Conservation (phyloP, 306 rosid genomes). For the Lathyrus tuberosus region DNA sequence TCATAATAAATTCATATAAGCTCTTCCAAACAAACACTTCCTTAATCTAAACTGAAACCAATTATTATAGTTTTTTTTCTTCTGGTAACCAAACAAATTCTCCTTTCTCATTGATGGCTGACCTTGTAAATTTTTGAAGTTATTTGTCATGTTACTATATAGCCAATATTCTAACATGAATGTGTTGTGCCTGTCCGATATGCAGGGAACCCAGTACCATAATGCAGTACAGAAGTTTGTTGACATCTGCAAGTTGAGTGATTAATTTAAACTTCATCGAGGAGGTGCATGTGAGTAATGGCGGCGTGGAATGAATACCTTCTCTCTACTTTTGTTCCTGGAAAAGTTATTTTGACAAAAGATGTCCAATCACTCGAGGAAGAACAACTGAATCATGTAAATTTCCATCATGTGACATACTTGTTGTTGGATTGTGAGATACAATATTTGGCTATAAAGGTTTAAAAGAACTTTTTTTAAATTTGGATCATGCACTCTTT, state of each 20-base stretch:
- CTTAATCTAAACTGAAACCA: background rate
- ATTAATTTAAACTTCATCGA: constrained; percentile 42
- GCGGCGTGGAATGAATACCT: constrained; percentile 3
- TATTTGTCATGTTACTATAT: background rate
- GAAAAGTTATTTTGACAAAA: too few relatives aligned
- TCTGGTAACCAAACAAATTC: too few relatives aligned
- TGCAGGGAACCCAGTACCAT: constrained; percentile 80
- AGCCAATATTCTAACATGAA: constrained; percentile 31
- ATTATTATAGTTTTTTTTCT: background rate
- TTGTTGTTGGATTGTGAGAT: too few relatives aligned
- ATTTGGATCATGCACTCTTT: too few relatives aligned
- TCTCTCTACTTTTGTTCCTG: background rate
- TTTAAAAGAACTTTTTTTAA: too few relatives aligned
- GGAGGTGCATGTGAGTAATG: constrained; percentile 26
- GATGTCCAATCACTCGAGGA: too few relatives aligned
- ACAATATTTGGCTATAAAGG: too few relatives aligned
- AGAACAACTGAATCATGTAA: too few relatives aligned
- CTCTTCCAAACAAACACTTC: background rate
- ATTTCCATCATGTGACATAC: too few relatives aligned
- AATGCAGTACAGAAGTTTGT: constrained; percentile 81
- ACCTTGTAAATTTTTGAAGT: background rate
- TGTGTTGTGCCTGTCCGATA: constrained; percentile 20
- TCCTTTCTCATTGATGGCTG: constrained; percentile 3
- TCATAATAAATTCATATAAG: constrained; percentile 3
- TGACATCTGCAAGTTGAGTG: constrained; percentile 74